These are phyloP conservation scores for Claviceps capensis DNA, from an alignment of 2,329 filamentous ascomycete species.

Conservation along the genomic window DNA sequence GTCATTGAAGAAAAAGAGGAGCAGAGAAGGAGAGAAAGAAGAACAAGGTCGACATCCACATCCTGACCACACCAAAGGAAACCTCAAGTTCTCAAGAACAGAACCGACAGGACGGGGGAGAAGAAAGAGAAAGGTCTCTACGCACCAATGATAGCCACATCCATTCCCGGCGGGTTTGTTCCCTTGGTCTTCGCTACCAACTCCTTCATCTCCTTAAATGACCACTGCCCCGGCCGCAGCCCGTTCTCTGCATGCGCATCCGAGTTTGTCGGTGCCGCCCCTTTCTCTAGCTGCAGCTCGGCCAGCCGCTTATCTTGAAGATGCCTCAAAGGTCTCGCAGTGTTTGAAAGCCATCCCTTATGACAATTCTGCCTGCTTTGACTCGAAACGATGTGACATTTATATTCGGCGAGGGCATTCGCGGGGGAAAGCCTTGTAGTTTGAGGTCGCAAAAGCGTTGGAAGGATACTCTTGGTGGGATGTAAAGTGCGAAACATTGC, in stretches of 20 bases:
- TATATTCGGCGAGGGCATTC: too few relatives aligned
- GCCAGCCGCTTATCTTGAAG: too few relatives aligned
- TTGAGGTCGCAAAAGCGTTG: background rate
- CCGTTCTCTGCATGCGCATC: background rate
- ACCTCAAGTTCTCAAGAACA: background rate
- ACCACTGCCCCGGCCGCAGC: constrained; percentile 25
- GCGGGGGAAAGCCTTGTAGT: background rate
- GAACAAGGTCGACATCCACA: background rate
- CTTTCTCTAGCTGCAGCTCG: background rate
- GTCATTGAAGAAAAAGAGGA: background rate
- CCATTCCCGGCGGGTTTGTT: constrained; percentile 10
- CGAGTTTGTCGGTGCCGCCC: too few relatives aligned
- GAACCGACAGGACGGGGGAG: too few relatives aligned
- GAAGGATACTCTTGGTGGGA: background rate
- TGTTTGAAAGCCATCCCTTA: too few relatives aligned
- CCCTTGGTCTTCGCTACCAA: constrained; percentile 15
- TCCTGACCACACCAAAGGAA: too few relatives aligned
- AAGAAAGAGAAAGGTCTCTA: background rate
- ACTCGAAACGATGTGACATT: too few relatives aligned
- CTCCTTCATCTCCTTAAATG: constrained; percentile 35
- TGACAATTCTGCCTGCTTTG: too few relatives aligned
- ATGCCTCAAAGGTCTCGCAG: too few relatives aligned
- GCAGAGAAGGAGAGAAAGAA: background rate
- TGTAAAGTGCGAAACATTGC: background rate
- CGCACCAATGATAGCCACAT: constrained; percentile 30